Evolutionary conservation across 176 grass and related monocot species (phyloP).

Genomic region (Cocos nucifera): DNA sequence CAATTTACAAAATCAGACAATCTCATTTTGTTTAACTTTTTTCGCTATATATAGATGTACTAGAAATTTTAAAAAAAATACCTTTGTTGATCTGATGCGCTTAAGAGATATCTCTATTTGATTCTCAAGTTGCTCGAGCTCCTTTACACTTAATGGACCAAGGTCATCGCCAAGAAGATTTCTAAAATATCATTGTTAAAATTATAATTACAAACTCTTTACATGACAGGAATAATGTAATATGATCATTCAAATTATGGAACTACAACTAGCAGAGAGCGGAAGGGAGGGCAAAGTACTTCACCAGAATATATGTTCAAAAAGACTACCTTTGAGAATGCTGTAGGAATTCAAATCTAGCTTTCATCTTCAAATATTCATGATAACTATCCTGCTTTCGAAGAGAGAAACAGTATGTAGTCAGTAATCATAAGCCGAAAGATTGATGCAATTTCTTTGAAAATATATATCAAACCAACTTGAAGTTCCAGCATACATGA

Average conservation of each 20-base stretch:
- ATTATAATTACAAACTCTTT: too few species aligned
- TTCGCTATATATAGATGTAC: too few species aligned
- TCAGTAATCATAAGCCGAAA: conserved; percentile 17
- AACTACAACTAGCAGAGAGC: too few species aligned
- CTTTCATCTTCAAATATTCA: conserved; percentile 81
- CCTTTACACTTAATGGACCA: conserved; percentile 52
- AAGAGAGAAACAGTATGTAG: too few species aligned
- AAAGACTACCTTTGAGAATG: conserved; percentile 58
- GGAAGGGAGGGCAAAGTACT: too few species aligned
- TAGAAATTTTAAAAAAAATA: conserved; percentile 11
- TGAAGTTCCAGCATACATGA: too few species aligned
- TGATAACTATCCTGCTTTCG: conserved; percentile 47
- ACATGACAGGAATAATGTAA: too few species aligned
- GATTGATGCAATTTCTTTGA: neutral
- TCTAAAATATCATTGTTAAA: conserved; percentile 17
- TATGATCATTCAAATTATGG: too few species aligned
- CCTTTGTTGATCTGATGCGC: conserved; percentile 69
- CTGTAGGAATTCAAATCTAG: conserved; percentile 68
- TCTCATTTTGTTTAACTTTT: neutral
- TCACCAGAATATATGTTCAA: too few species aligned
- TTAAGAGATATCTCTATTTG: conserved; percentile 63
- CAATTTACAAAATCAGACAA: too few species aligned
- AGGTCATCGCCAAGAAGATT: conserved; percentile 89
- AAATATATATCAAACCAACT: too few species aligned
- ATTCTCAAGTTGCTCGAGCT: conserved; percentile 73